These are phyloP conservation scores for Entrophospora sp. DNA, from an alignment of 192 early-diverging fungal species.

Conservation along the genomic window DNA sequence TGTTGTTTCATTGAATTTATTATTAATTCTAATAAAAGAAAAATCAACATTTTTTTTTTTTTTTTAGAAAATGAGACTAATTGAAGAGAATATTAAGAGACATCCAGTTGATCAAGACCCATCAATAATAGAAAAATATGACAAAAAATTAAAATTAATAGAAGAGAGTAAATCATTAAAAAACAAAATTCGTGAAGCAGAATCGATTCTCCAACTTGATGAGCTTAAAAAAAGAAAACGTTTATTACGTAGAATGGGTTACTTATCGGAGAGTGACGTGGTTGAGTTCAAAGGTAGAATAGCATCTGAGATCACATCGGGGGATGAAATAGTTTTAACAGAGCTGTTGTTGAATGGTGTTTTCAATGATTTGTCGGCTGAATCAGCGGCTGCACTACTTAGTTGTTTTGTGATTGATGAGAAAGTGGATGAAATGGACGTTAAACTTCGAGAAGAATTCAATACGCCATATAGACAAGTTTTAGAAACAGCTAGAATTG, in stretches of 20 bases:
- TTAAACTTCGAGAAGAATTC: conserved; percentile 65
- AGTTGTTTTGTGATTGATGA: conserved; percentile 90
- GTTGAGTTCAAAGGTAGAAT: conserved; percentile 92
- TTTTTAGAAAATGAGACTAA: neutral
- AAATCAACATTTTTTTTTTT: neutral
- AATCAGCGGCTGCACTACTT: conserved; percentile 74
- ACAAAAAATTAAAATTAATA: conserved; percentile 46
- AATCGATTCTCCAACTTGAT: conserved; percentile 78
- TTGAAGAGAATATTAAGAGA: conserved; percentile 46
- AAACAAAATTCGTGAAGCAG: conserved; percentile 57
- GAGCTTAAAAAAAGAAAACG: conserved; percentile 79
- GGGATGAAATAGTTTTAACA: conserved; percentile 84
- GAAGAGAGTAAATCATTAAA: conserved; percentile 54
- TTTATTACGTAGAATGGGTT: conserved; percentile 74
- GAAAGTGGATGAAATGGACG: conserved; percentile 46
- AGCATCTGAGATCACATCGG: conserved; percentile 86
- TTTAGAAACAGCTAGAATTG: conserved; percentile 77
- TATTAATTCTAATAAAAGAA: neutral
- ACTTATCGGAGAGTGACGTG: conserved; percentile 65
- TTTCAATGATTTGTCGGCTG: conserved; percentile 78
- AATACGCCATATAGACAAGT: conserved; percentile 62
- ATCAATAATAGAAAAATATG: conserved; percentile 45
- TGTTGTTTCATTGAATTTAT: no score
- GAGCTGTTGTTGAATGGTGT: conserved; percentile 91
- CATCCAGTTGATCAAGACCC: conserved; percentile 48